Percentiles rank a stretch among this genome's conserved stretches.
Evolutionary conservation across 2,329 filamentous ascomycete genomes (phyloP).

Genomic region (Cercospora sesami): DNA sequence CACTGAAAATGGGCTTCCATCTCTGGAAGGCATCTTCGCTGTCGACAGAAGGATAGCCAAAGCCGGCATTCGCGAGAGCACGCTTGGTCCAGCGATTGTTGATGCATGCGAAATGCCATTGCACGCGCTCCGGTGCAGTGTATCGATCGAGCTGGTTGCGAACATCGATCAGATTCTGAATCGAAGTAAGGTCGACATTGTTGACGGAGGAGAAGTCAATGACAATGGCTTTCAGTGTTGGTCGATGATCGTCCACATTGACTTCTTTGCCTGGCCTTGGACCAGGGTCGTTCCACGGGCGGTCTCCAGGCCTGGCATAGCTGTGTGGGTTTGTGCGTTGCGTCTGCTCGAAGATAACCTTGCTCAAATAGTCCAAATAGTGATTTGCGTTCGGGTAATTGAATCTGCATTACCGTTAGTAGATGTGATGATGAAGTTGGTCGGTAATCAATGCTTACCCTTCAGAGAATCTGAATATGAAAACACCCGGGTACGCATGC

Average conservation of each 20-base stretch:
- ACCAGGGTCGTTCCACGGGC: slow-evolving; percentile 94
- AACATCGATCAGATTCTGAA: slow-evolving; percentile 90
- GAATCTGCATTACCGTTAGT: slow-evolving; percentile 50
- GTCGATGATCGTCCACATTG: slow-evolving; percentile 54
- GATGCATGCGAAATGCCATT: slow-evolving; percentile 95
- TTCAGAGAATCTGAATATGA: slow-evolving; percentile 93
- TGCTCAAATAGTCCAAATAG: slow-evolving; percentile 70
- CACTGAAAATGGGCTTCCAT: slow-evolving; percentile 95
- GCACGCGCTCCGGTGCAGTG: slow-evolving; percentile 74
- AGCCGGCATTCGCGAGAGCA: slow-evolving; percentile 80
- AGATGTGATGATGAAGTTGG: too few species aligned
- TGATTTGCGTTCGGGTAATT: slow-evolving; percentile 93
- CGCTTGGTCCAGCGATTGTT: slow-evolving; percentile 94
- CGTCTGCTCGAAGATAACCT: slow-evolving; percentile 58
- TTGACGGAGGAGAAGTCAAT: slow-evolving; percentile 93
- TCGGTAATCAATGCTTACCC: slow-evolving; percentile 45
- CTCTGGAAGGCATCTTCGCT: slow-evolving; percentile 57
- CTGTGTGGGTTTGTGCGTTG: slow-evolving; percentile 71
- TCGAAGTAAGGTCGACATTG: slow-evolving; percentile 87
- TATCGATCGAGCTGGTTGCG: slow-evolving; percentile 91
- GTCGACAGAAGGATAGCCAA: slow-evolving; percentile 71
- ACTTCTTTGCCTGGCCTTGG: slow-evolving; percentile 58
- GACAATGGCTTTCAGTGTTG: slow-evolving; percentile 82
- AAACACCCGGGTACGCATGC: slow-evolving; percentile 83
- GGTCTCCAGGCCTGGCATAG: slow-evolving; percentile 63